Base-by-base conservation (phyloP, 495 filamentous ascomycete species). In the Penicilliopsis zonata region DNA sequence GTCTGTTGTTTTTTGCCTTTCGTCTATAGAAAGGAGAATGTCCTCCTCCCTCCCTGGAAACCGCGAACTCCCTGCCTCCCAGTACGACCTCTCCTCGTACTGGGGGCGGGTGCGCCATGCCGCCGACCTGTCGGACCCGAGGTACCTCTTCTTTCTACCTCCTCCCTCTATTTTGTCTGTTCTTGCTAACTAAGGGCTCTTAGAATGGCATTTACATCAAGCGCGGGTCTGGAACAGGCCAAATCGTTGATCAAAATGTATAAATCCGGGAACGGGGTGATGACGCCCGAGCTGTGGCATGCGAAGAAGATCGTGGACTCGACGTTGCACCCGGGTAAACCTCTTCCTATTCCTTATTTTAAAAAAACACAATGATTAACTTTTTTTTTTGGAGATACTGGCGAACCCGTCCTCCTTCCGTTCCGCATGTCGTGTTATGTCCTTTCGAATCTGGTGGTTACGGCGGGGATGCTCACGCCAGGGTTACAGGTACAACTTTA, bases 361-460 rank as follows among this genome's bases (percentile, higher is more conserved):
- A 9, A n/a, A 13, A 20, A 3, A n/a, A 20, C 13, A 14, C 20
- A 12, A 9, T 9, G 22, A 36, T 19, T 30, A 18, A 20, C 15
- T 23, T 9, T 14, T 23, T 32, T 6, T 14, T 19, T 17, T 30
- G 14, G 35, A 85, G 90, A 98, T 57, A 96, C 88, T 4, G 90
- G 87, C 31, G 63, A 81, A 47, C 80, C 87, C 1, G 92, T 96
- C 33, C 74, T 96, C 47, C 72, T 96, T 4, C 90, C 92, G 13
- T 95, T 95, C 53, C 77, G 90, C 44, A 96, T 98, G 92, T 94
- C 85, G 27, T 83, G 75, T 65, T 96, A 93, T 53, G 84, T 92
- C 33, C 63, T 96, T 28, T 86, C 86, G 34, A 96, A 96, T 52
- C 62, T 98, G 46, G 68, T 96, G 28, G 88, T 96, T 32, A 98